These are phyloP conservation scores for Phaeotremella skinneri DNA, from an alignment of 768 basidiomycete species.

Conservation along the genomic window DNA sequence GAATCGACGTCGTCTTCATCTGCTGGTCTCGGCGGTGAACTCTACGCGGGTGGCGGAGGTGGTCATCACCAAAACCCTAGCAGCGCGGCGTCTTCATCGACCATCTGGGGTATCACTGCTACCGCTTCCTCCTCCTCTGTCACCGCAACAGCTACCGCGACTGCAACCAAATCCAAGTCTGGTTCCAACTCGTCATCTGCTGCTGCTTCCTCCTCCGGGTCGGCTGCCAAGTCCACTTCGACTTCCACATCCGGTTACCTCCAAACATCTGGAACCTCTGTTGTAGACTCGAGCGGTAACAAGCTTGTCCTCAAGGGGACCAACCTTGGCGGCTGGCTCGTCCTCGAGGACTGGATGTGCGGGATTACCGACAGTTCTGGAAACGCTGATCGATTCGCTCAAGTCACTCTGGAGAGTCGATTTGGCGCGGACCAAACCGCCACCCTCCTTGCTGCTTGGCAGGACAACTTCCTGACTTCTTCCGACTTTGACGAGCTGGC, in stretches of 20 bases:
- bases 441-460: constrained; percentile 36
- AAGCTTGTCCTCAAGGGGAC: constrained; percentile 36
- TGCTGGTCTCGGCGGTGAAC: constrained; percentile 3
- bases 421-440: constrained; percentile 36
- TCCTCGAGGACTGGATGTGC: constrained; percentile 47
- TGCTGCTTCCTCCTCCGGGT: constrained; percentile 19
- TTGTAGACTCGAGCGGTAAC: constrained; percentile 42
- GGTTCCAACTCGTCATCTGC: constrained; percentile 4
- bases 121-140: constrained; percentile 7
- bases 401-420: constrained; percentile 34
- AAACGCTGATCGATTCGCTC: constrained; percentile 40
- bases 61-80: constrained; percentile 1
- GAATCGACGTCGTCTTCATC: constrained; percentile 6
- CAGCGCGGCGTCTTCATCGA: background rate
- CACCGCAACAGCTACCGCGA: constrained; percentile 15
- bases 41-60: background rate
- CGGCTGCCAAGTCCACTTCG: constrained; percentile 6
- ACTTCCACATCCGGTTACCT: constrained; percentile 33
- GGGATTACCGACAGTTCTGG: constrained; percentile 42
- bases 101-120: background rate
- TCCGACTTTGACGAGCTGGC: constrained; percentile 38
- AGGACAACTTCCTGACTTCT: constrained; percentile 38
- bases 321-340: constrained; percentile 47
- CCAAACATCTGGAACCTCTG: constrained; percentile 32
- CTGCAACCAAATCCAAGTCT: constrained; percentile 7